Conservation (phyloP, 441 rosid species). For the Daphne laureola region DNA sequence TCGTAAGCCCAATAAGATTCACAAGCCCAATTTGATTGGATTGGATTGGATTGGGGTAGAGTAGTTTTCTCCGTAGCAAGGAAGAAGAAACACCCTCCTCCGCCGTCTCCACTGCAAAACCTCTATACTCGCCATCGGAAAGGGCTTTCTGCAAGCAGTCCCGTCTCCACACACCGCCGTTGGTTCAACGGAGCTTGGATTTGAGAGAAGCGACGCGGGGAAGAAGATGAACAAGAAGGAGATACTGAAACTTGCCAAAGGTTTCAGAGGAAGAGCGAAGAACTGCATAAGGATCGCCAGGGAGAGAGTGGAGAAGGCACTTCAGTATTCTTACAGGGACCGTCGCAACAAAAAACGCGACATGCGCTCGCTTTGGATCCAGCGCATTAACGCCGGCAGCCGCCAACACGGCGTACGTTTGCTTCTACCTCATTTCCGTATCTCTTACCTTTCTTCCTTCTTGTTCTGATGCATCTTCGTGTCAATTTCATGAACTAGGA, state of each 20-base stretch:
- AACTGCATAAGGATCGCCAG: slow-evolving; percentile 85
- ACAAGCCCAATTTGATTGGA: too few species aligned
- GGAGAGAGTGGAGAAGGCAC: slow-evolving; percentile 94
- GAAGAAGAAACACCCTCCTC: too few species aligned
- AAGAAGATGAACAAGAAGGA: slow-evolving; percentile 76
- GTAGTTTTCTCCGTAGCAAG: too few species aligned
- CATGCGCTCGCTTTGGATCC: slow-evolving; percentile 94
- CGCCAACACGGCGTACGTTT: slow-evolving; percentile 65
- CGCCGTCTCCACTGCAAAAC: too few species aligned
- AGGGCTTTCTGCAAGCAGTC: too few species aligned
- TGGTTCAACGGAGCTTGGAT: too few species aligned
- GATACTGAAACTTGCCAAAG: slow-evolving; percentile 78
- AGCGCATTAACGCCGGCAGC: slow-evolving; percentile 88
- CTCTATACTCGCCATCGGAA: too few species aligned
- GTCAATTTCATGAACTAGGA: too few species aligned
- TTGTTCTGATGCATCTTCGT: neutral
- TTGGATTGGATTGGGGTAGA: too few species aligned
- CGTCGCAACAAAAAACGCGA: slow-evolving; percentile 94
- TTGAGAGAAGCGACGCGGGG: neutral
- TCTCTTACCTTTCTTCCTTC: neutral
- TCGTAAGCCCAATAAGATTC: too few species aligned
- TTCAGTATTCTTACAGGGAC: slow-evolving; percentile 89
- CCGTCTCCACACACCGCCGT: too few species aligned
- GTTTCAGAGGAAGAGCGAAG: slow-evolving; percentile 93
- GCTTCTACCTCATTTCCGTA: neutral